A percentile compares a stretch with the other conserved stretches of the same genome.
Conservation (phyloP, 2,329 filamentous ascomycete species). For the Botrytis porri region DNA sequence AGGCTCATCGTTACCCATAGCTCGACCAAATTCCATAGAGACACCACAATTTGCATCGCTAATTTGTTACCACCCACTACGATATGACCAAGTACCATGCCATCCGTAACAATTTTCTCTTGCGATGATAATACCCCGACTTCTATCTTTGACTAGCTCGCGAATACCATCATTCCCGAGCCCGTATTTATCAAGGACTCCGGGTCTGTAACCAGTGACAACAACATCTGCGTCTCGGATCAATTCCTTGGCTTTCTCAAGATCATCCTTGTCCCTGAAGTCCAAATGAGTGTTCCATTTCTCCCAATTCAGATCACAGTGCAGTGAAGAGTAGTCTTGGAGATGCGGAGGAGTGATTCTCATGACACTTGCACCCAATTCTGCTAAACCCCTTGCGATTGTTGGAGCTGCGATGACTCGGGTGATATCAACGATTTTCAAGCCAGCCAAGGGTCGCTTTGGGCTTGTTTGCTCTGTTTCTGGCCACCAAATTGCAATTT, state of each 20-base stretch:
- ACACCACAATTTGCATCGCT: constrained; percentile 41
- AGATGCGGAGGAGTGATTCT: constrained; percentile 45
- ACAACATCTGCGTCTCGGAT: constrained; percentile 51
- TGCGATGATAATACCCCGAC: constrained; percentile 34
- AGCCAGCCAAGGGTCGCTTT: constrained; percentile 27
- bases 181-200: constrained; percentile 44
- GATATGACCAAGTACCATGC: constrained; percentile 45
- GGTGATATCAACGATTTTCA: constrained; percentile 42
- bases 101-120: constrained; percentile 47
- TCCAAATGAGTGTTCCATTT: constrained; percentile 49
- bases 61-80: constrained; percentile 53
- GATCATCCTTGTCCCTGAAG: constrained; percentile 44
- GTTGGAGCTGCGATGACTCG: constrained; percentile 46
- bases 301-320: constrained; percentile 43
- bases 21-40: constrained; percentile 46
- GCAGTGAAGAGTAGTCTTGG: constrained; percentile 39
- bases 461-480: background rate
- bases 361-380: constrained; percentile 47
- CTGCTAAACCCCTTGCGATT: constrained; percentile 43
- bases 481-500: constrained; percentile 25
- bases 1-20: constrained; percentile 46
- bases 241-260: constrained; percentile 42
- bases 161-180: constrained; percentile 43
- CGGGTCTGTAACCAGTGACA: constrained; percentile 51
- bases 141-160: constrained; percentile 22